Base-by-base conservation (phyloP, 805 yeast genomes). In the Candida lessepsii region DNA sequence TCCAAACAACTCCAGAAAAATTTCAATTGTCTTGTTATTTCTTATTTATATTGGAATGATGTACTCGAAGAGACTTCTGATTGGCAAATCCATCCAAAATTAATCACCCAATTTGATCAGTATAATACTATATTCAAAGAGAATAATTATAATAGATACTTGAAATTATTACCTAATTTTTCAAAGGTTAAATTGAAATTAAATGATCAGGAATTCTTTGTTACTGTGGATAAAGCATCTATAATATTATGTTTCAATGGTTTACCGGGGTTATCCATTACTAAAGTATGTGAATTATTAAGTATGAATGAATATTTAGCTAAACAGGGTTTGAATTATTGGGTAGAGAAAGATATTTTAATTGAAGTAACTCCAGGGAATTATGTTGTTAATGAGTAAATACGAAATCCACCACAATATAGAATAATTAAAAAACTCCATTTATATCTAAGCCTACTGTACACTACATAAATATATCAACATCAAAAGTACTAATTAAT, bases 21-120 rank as follows among this genome's bases (percentile, higher is more conserved):
- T 5, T 64, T 81, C 23, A 43, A 76, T 39, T 76, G 86, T 0
- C 70, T 83, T 2, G 70, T 88, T 14, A 62, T 91, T 9, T 88
- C 96, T 1, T 78, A 83, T 45, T 58, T 85, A 14, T 91, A 81
- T 56, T 91, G 99, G 99, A 43, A 41, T n/a, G 40, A 52, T 13
- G 33, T 41, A 2, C 28, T 37, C 9, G 37, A 37, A 6, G 63
- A 57, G 2, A 46, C 37, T n/a, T 70, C 68, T 23, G 30, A 37
- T 3, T 72, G 79, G 48, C 56, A 51, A 6, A 51, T 81, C 2
- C 93, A 95, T 0, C 47, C 49, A 0, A 51, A 41, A 1, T 59
- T 88, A 2, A 54, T 66, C 20, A 31, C 54, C 0, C 61, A 64
- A 19, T 64, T 81, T 40, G 63, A 70, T 1, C 46, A 50, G 1